Evolutionary conservation across 2,329 filamentous ascomycete species (phyloP).

Genomic region (Penicillium expansum): DNA sequence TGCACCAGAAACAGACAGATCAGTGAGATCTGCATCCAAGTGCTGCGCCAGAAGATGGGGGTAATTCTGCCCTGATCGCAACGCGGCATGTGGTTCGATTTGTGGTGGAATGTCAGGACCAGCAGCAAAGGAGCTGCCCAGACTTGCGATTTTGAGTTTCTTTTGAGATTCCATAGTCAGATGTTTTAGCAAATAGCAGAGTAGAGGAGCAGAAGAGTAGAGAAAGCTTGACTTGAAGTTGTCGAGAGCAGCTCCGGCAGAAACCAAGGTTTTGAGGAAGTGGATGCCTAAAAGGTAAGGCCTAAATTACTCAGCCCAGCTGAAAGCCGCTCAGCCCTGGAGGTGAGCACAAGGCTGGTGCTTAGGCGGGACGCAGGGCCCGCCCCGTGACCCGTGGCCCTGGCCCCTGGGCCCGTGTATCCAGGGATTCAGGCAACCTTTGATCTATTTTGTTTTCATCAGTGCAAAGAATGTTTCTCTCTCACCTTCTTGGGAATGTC

Average conservation of each 20-base stretch:
- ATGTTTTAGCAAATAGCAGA: not conserved
- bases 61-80: conserved; percentile 18
- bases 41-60: conserved; percentile 13
- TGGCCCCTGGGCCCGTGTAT: no score
- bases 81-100: conserved; percentile 10
- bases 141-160: conserved; percentile 13
- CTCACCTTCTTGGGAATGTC: not conserved
- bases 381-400: not conserved
- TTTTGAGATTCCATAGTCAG: not conserved
- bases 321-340: not conserved
- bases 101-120: conserved; percentile 17
- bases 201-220: not conserved
- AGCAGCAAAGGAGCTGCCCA: conserved; percentile 19
- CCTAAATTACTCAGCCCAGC: not conserved
- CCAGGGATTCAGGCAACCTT: not conserved
- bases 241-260: not conserved
- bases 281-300: not conserved
- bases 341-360: no score
- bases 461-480: not conserved
- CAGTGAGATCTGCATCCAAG: conserved; percentile 15
- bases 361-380: not conserved
- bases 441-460: not conserved
- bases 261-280: not conserved
- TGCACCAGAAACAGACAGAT: conserved; percentile 16
- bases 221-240: not conserved